Conservation (phyloP, 768 basidiomycete species). For the Tricholoma sp. region DNA sequence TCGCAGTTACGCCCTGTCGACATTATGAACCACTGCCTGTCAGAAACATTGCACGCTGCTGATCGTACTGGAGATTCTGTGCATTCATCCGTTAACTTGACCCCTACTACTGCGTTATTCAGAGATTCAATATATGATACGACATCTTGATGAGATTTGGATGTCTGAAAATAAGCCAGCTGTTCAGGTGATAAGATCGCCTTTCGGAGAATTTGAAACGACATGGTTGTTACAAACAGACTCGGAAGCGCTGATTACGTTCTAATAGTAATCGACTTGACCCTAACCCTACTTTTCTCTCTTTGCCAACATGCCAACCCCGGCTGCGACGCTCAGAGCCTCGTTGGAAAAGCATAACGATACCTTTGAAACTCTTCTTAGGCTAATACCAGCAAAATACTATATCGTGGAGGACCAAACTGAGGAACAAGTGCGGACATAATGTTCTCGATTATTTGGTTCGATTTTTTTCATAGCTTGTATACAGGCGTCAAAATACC, state of each 20-base stretch:
- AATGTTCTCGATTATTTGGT: not conserved
- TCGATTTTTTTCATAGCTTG: conserved; percentile 16
- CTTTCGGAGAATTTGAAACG: conserved; percentile 57
- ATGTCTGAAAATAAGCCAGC: conserved; percentile 75
- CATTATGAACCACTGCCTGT: conserved; percentile 1
- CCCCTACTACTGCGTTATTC: conserved; percentile 70
- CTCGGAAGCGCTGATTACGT: not conserved
- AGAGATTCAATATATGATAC: conserved; percentile 67
- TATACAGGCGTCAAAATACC: conserved; percentile 62
- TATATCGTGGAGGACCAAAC: conserved; percentile 69
- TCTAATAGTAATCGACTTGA: not conserved
- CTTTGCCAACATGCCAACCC: conserved; percentile 35
- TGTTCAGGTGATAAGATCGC: conserved; percentile 73
- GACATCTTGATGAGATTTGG: conserved; percentile 63
- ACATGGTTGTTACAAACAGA: conserved; percentile 16
- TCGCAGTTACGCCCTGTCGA: conserved; percentile 54
- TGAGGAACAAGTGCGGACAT: conserved; percentile 55
- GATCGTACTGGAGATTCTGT: conserved; percentile 53
- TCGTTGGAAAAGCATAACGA: conserved; percentile 83
- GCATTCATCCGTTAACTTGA: conserved; percentile 67
- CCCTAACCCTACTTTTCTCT: conserved; percentile 9
- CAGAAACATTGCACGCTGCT: conserved; percentile 3
- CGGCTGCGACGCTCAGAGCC: conserved; percentile 40
- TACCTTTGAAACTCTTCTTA: conserved; percentile 77
- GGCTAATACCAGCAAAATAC: conserved; percentile 85